phyloP scores from a whole-genome alignment of 495 filamentous ascomycete species.

The Achaetomiella virescens region DNA sequence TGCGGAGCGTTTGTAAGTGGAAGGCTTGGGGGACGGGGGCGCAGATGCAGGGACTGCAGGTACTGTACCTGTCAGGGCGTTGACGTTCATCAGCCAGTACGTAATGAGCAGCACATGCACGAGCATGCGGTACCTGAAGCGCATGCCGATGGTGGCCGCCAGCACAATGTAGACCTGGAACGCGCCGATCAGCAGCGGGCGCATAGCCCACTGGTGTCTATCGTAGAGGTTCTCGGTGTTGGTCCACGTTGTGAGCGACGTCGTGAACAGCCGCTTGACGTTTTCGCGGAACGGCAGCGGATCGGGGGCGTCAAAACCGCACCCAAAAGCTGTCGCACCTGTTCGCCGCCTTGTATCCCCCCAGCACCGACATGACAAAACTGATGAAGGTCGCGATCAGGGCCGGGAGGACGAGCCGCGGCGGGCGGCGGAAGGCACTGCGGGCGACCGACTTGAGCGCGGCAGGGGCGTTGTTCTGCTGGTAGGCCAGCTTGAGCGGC shows the following conservation, averaged over 20 bases:
- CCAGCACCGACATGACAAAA: slow-evolving; percentile 49
- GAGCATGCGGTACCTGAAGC: slow-evolving; percentile 50
- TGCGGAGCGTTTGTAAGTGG: slow-evolving; percentile 21
- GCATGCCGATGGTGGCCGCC: slow-evolving; percentile 51
- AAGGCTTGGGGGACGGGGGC: not conserved
- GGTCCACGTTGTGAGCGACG: slow-evolving; percentile 52
- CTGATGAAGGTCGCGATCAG: slow-evolving; percentile 54
- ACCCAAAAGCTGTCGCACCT: slow-evolving; percentile 56
- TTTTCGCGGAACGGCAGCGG: slow-evolving; percentile 28
- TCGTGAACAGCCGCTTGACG: slow-evolving; percentile 36
- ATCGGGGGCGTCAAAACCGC: slow-evolving; percentile 44
- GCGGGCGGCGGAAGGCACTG: slow-evolving; percentile 57
- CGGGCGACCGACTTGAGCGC: slow-evolving; percentile 52
- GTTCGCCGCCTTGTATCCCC: slow-evolving; percentile 51
- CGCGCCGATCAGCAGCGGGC: slow-evolving; percentile 53
- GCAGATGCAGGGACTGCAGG: not conserved
- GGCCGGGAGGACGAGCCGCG: slow-evolving; percentile 54
- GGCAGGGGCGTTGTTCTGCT: slow-evolving; percentile 45
- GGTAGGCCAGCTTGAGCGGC: slow-evolving; percentile 52
- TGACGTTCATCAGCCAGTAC: slow-evolving; percentile 48
- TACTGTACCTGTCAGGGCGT: slow-evolving; percentile 25
- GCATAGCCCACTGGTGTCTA: slow-evolving; percentile 59
- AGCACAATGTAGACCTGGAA: slow-evolving; percentile 57
- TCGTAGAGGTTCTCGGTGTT: slow-evolving; percentile 54
- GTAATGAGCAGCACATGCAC: slow-evolving; percentile 44